phyloP scores from a whole-genome alignment of 2,329 filamentous ascomycete species.

The Colletotrichum neosansevieriae region DNA sequence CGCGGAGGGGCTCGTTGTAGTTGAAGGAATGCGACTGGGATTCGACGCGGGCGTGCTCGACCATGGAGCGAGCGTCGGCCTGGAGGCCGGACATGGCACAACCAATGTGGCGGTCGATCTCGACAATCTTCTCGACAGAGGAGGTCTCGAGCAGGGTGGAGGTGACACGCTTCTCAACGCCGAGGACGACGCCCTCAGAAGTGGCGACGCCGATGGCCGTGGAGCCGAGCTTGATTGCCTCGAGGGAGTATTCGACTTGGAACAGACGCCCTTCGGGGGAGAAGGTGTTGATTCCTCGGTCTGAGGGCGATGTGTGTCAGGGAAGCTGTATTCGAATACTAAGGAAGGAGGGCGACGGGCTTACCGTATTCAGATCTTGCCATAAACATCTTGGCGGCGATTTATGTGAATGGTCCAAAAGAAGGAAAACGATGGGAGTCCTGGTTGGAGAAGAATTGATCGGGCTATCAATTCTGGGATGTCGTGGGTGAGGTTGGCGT shows the following conservation, averaged over 20 bases:
- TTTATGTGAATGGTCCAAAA: slow-evolving; percentile 42
- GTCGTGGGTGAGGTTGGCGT: slow-evolving; percentile 13
- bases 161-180: slow-evolving; percentile 98
- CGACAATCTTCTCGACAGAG: slow-evolving; percentile 99
- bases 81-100: slow-evolving; percentile 99
- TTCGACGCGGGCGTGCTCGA: slow-evolving; percentile 98
- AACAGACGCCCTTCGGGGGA: slow-evolving; percentile 99
- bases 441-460: background rate
- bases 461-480: slow-evolving; percentile 13
- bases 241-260: slow-evolving; percentile 99
- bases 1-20: slow-evolving; percentile 93
- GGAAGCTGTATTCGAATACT: slow-evolving; percentile 48
- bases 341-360: slow-evolving; percentile 51
- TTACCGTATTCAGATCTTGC: slow-evolving; percentile 99
- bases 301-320: slow-evolving; percentile 41
- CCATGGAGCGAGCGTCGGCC: slow-evolving; percentile 96
- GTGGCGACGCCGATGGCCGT: slow-evolving; percentile 99
- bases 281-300: slow-evolving; percentile 75
- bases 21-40: slow-evolving; percentile 98
- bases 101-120: slow-evolving; percentile 98
- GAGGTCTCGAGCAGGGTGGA: slow-evolving; percentile 97
- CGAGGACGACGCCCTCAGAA: slow-evolving; percentile 92
- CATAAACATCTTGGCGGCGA: slow-evolving; percentile 91
- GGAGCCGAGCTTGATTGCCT: slow-evolving; percentile 99
- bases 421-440: background rate